Evolutionary conservation across 1,284 basidiomycete species (phyloP), one percentile per base, ranked within the genome.

Genomic region (Pseudozyma tsukubaensis): DNA sequence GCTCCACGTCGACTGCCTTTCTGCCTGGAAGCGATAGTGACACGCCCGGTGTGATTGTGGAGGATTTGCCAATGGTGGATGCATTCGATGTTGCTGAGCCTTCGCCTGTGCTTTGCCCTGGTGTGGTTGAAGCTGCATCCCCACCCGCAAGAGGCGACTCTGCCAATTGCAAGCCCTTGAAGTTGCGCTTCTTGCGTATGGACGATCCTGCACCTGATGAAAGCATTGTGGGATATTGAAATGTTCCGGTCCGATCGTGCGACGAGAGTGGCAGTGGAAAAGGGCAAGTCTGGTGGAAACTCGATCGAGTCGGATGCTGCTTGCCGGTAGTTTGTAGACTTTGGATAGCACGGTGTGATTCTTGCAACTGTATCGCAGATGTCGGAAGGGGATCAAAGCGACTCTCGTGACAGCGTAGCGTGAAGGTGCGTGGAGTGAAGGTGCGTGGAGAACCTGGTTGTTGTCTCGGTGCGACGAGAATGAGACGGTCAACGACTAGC

Each of bases 181-280:
- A 83, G 68, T 84, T 84, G 35, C 83, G 79, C 70, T 78, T 84
- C 72, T 81, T 84, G 58, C 82, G 79, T 62, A 70, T 67, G 21
- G 72, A 75, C 21, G 72, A 74, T 3, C 57, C 66, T 16, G 59
- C 55, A 19, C 54, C 40, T 21, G 61, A 62, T n/a, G 68, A 65
- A 24, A 72, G 59, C 69, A 72, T 72, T 21, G 43, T 57, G 60
- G 43, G 12, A 40, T 11, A 11, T 18, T 36, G 34, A 16, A 10
- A 10, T 19, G 24, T 11, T 43, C 11, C 7, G 9, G 40, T 12
- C n/a, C n/a, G n/a, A n/a, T n/a, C n/a, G n/a, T n/a, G n/a, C n/a
- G n/a, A n/a, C n/a, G n/a, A n/a, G n/a, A n/a, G n/a, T n/a, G n/a
- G n/a, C n/a, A n/a, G n/a, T n/a, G 32, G 12, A 11, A 13, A 13